Conservation (phyloP, 225 moss, liverwort and hornwort genomes). For the Bryum argenteum region DNA sequence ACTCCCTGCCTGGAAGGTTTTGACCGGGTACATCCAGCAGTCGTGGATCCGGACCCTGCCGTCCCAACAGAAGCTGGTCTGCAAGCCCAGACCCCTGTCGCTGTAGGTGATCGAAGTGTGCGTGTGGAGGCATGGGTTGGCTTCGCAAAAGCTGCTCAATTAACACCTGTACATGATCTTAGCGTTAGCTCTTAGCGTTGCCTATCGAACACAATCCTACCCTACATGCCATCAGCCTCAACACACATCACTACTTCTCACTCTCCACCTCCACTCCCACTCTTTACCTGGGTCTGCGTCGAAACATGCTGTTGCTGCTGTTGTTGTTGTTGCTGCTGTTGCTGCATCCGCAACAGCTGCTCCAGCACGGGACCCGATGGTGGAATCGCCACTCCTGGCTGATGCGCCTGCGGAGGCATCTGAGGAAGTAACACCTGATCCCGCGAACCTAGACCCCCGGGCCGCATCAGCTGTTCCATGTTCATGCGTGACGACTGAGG, state of each 20-base stretch:
- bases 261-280: conserved; percentile 10
- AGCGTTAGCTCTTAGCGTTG: neutral
- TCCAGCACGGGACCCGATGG: conserved; percentile 87
- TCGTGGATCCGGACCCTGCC: conserved; percentile 72
- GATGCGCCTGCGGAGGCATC: conserved; percentile 66
- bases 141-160: conserved; percentile 83
- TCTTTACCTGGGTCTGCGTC: conserved; percentile 74
- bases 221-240: conserved; percentile 1
- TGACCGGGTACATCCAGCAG: conserved; percentile 47
- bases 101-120: conserved; percentile 77
- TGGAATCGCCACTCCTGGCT: conserved; percentile 66
- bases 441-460: conserved; percentile 61
- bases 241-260: neutral
- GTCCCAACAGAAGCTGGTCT: conserved; percentile 71
- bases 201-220: neutral
- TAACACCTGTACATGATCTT: conserved; percentile 50
- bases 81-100: conserved; percentile 75
- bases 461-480: conserved; percentile 77
- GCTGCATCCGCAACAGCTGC: conserved; percentile 87
- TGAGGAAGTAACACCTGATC: conserved; percentile 76
- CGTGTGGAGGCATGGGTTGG: conserved; percentile 65
- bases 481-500: conserved; percentile 49
- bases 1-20: conserved; percentile 46
- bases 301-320: conserved; percentile 64
- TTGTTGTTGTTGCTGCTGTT: conserved; percentile 85